Conservation (phyloP, 257 asterid species). For the Mentha longifolia region DNA sequence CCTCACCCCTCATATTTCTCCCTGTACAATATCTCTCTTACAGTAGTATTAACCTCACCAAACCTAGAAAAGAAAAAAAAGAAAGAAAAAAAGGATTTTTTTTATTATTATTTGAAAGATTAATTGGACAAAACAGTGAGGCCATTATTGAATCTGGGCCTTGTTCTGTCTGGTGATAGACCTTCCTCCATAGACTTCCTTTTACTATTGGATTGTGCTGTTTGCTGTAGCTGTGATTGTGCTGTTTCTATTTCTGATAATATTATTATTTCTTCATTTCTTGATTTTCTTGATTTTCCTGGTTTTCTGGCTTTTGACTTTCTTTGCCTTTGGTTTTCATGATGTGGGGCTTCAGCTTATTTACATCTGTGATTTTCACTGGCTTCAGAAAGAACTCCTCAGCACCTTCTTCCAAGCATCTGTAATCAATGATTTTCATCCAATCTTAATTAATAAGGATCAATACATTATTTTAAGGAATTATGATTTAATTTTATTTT, state of each 20-base stretch:
- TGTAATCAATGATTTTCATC: slow-evolving; percentile 28
- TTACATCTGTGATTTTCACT: slow-evolving; percentile 81
- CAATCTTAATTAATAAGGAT: not conserved
- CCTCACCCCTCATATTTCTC: slow-evolving; percentile 15
- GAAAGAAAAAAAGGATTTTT: not conserved
- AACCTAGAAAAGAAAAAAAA: not conserved
- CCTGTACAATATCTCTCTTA: slow-evolving; percentile 35
- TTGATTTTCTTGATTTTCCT: slow-evolving; percentile 37
- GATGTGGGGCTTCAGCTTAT: slow-evolving; percentile 81
- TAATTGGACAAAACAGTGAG: slow-evolving; percentile 53
- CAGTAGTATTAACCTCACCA: slow-evolving; percentile 19
- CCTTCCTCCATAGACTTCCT: slow-evolving; percentile 71
- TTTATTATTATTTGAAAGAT: slow-evolving; percentile 20
- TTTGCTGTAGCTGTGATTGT: slow-evolving; percentile 37
- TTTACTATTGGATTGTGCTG: slow-evolving; percentile 44
- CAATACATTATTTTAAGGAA: no score
- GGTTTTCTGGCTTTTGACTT: slow-evolving; percentile 38
- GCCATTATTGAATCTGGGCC: slow-evolving; percentile 64
- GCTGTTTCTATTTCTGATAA: not conserved
- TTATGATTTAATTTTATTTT: no score
- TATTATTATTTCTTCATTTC: slow-evolving; percentile 13
- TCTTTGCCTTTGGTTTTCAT: slow-evolving; percentile 59
- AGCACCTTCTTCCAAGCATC: slow-evolving; percentile 96
- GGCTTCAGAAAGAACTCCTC: slow-evolving; percentile 94
- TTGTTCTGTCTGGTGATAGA: slow-evolving; percentile 60